Evolutionary conservation across 2,329 filamentous ascomycete genomes (phyloP), one percentile per base, ranked within the genome.

Genomic region (Aspergillus hiratsukae): DNA sequence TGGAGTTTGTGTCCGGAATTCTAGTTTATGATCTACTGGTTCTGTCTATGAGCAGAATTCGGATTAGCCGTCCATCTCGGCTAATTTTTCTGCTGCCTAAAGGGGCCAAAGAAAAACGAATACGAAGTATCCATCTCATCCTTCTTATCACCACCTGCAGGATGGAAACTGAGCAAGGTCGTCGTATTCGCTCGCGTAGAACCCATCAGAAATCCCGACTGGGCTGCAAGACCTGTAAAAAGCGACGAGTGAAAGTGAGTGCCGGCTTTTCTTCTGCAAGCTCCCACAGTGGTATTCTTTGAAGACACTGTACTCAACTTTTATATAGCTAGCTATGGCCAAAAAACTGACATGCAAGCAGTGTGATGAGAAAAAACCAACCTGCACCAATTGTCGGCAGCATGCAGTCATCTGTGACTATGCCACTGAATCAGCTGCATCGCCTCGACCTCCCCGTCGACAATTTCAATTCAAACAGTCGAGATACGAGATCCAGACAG

Each of bases 281-380:
- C 19, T 29, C 4, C 31, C 31, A 28, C 28, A 17, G 31, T 35
- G 31, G 4, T 5, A 35, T 5, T 6, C 4, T 6, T 35, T 35
- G 31, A 35, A 35, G 0, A 6, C 31, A 35, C 28, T 28, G 19
- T 2, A 48, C 61, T 59, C 29, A 64, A 40, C n/a, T 3, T 10
- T 10, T 45, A 17, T n/a, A n/a, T n/a, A n/a, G n/a, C n/a, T 7
- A 37, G 7, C 14, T 3, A 37, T 37, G 31, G 14, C 31, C 31
- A 37, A 17, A 17, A 37, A 37, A 37, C 14, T 37, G 14, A 37
- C 14, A 17, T 37, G 14, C 31, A 37, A 37, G 31, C 63, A 72
- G 70, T 73, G 71, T 51, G 70, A 73, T 43, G 71, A 73, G 56
- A 67, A 64, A 46, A 66, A 62, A n/a, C 70, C 69, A 7, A 50